Evolutionary conservation across 2,329 filamentous ascomycete species (phyloP).

Genomic region (Aspergillus caelatus): DNA sequence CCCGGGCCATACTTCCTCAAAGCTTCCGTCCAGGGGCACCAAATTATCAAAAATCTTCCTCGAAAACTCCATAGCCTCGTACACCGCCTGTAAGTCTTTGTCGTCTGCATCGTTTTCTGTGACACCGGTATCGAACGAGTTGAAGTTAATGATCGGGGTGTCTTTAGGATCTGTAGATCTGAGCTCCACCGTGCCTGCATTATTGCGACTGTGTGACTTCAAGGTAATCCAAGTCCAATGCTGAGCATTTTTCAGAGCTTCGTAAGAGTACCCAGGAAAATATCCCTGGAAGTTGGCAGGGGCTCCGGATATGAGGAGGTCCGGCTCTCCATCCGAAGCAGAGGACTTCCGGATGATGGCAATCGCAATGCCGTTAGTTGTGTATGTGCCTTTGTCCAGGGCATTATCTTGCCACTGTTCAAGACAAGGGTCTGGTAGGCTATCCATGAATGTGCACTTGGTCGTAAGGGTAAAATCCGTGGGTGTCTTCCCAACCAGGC

Average conservation of each 20-base stretch:
- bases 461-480: conserved; percentile 36
- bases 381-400: conserved; percentile 45
- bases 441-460: conserved; percentile 33
- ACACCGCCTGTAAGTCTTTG: conserved; percentile 56
- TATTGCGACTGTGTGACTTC: conserved; percentile 65
- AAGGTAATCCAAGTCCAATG: conserved; percentile 55
- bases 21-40: conserved; percentile 48
- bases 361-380: conserved; percentile 58
- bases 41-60: conserved; percentile 50
- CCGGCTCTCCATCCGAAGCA: conserved; percentile 49
- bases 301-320: conserved; percentile 59
- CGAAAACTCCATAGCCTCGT: conserved; percentile 59
- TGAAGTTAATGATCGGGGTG: conserved; percentile 63
- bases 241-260: conserved; percentile 39
- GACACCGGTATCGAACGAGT: conserved; percentile 53
- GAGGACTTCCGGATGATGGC: conserved; percentile 45
- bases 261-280: conserved; percentile 46
- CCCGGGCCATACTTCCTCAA: conserved; percentile 49
- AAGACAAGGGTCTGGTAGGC: conserved; percentile 44
- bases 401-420: conserved; percentile 46
- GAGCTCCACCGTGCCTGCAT: conserved; percentile 63
- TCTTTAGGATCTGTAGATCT: conserved; percentile 64
- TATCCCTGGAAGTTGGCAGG: conserved; percentile 60
- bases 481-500: conserved; percentile 49
- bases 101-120: conserved; percentile 46